Percentiles rank a stretch among this genome's conserved stretches.
phyloP scores from a whole-genome alignment of 495 filamentous ascomycete species.

The Peziza echinospora region DNA sequence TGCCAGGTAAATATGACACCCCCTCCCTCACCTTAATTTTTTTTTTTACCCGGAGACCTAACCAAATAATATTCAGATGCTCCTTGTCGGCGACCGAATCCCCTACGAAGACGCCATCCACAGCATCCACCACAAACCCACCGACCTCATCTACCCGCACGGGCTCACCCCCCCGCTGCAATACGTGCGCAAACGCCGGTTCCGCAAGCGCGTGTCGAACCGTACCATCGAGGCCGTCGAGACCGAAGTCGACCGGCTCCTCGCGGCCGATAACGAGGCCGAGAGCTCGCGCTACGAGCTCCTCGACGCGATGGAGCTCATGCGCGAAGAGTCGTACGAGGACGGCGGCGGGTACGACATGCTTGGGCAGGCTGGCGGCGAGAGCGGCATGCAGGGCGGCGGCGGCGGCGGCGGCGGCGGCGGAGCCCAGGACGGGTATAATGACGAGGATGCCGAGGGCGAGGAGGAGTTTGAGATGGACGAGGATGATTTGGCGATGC shows the following conservation, averaged over 20 bases:
- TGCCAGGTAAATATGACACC: constrained; percentile 25
- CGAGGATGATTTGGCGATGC: constrained; percentile 27
- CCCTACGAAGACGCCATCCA: constrained; percentile 35
- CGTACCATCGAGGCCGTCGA: constrained; percentile 79
- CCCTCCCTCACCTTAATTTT: not conserved
- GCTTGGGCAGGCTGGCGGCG: not conserved
- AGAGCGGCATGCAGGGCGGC: not conserved
- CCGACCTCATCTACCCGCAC: constrained; percentile 64
- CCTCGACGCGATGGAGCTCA: constrained; percentile 36
- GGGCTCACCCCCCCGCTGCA: constrained; percentile 83
- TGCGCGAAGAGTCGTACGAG: constrained; percentile 25
- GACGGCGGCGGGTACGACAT: constrained; percentile 20
- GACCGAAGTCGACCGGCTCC: constrained; percentile 51
- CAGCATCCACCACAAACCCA: constrained; percentile 20
- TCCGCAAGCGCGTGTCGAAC: constrained; percentile 60
- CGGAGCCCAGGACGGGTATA: constrained; percentile 21
- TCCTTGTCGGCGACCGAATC: constrained; percentile 55
- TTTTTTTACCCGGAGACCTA: not conserved
- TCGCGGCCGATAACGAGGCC: constrained; percentile 45
- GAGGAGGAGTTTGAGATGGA: constrained; percentile 33
- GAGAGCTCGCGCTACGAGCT: constrained; percentile 35
- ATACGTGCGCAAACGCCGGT: constrained; percentile 62
- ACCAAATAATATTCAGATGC: constrained; percentile 50
- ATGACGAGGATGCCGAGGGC: constrained; percentile 31
- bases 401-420: constrained; percentile 6